These are phyloP conservation scores for Debaryomycetaceae sp. DNA, from an alignment of 1,139 yeast genomes.

Conservation along the genomic window DNA sequence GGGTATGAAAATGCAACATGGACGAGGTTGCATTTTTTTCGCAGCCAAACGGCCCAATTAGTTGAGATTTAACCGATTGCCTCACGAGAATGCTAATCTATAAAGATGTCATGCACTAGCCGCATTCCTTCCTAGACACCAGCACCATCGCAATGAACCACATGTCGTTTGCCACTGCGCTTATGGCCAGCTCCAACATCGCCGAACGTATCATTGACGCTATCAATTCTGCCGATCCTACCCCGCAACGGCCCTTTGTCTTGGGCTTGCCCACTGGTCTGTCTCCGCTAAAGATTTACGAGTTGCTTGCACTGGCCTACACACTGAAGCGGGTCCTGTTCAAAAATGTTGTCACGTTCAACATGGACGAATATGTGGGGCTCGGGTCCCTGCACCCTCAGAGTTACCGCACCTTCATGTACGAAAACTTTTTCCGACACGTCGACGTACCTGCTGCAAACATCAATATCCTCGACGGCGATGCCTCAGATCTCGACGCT, in stretches of 20 bases:
- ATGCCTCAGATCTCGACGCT: conserved; percentile 30
- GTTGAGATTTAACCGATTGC: too few relatives aligned
- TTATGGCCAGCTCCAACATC: conserved; percentile 42
- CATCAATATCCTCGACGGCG: conserved; percentile 47
- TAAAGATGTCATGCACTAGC: too few relatives aligned
- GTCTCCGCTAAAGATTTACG: conserved; percentile 51
- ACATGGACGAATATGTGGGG: conserved; percentile 54
- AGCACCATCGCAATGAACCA: too few relatives aligned
- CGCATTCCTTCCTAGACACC: too few relatives aligned
- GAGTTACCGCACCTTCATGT: conserved; percentile 54
- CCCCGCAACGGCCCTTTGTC: conserved; percentile 41
- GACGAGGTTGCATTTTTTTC: not conserved
- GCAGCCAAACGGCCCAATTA: too few relatives aligned
- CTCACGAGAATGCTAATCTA: too few relatives aligned
- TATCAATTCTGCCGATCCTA: conserved; percentile 38
- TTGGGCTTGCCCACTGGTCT: conserved; percentile 59
- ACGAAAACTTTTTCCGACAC: conserved; percentile 47
- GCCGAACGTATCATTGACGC: conserved; percentile 37
- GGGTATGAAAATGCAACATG: not conserved
- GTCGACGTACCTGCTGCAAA: conserved; percentile 45
- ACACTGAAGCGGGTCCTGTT: conserved; percentile 35
- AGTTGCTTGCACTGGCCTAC: conserved; percentile 35
- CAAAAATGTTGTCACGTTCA: conserved; percentile 48
- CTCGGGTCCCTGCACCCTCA: conserved; percentile 38
- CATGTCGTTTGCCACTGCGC: too few relatives aligned